Base-by-base conservation (phyloP, 495 filamentous ascomycete genomes). In the Xylaria cubensis region DNA sequence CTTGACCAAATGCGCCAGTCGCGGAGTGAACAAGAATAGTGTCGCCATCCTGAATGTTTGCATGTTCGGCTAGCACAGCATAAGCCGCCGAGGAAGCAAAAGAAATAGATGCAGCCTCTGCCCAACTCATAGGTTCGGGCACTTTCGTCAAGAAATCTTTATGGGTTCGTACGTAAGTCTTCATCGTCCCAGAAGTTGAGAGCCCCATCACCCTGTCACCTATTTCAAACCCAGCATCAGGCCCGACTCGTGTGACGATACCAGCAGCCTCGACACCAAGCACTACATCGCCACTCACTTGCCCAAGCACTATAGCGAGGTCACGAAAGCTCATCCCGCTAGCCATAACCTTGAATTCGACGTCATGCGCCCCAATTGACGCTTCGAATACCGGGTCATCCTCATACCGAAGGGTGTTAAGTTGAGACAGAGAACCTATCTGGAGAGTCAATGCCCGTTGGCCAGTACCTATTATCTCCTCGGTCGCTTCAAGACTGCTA, bases 31-130 rank as follows among this genome's bases (percentile, higher is more conserved):
- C 61, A 7, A 72, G 41, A 62, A 72, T 48, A 34, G 67, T 65
- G 34, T 74, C 70, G 21, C 74, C 63, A 34, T 36, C 63, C 9
- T 62, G 29, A 9, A 67, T 65, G 17, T 24, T 55, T 15, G 67
- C 78, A 24, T 76, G 72, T 46, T 80, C 70, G 36, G 65, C 10
- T 12, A 81, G 41, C 0, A 82, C 77, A 70, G 88, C 84, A 59
- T 84, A 83, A 0, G 86, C 86, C 0, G 86, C 86, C 41, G 74
- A 75, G 70, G 79, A 88, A 4, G 80, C 80, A 1, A 85, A 74
- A 0, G 85, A 85, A 3, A 87, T 72, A 8, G 84, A 79, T 3
- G 81, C 84, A 13, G 83, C 82, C 61, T 81, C 79, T 9, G 81
- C 76, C 51, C 83, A 83, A 13, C 74, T 61, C 72, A 86, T 80